Conservation (phyloP, 352 stramenopile genomes). For the Pythium utonaiense region DNA sequence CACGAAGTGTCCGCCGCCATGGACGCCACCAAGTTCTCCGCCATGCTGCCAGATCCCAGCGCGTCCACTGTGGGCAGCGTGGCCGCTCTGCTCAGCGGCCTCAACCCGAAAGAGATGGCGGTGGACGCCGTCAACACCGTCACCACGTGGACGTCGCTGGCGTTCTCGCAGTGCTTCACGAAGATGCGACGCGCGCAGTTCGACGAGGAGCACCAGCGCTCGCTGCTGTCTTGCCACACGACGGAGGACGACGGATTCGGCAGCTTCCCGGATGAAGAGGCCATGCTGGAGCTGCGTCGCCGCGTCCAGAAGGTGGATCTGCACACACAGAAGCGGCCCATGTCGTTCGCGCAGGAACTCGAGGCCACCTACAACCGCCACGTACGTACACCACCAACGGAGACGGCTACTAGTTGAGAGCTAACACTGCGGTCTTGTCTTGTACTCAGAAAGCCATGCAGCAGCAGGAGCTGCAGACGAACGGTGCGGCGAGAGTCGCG, state of each 20-base stretch:
- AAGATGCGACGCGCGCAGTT: slow-evolving; percentile 54
- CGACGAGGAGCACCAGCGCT: slow-evolving; percentile 66
- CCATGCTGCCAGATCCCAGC: slow-evolving; percentile 27
- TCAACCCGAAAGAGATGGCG: slow-evolving; percentile 22
- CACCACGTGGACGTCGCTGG: slow-evolving; percentile 20
- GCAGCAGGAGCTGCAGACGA: slow-evolving; percentile 28
- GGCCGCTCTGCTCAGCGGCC: slow-evolving; percentile 22
- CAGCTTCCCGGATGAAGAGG: slow-evolving; percentile 41
- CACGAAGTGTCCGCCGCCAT: slow-evolving; percentile 8
- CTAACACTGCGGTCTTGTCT: no score
- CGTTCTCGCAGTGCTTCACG: slow-evolving; percentile 57
- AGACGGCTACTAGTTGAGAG: no score
- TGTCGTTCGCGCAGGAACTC: slow-evolving; percentile 25
- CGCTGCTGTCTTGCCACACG: slow-evolving; percentile 52
- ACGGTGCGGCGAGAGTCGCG: neutral
- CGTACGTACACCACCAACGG: no score
- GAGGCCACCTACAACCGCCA: slow-evolving; percentile 26
- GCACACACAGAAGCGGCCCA: slow-evolving; percentile 25
- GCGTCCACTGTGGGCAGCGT: slow-evolving; percentile 8
- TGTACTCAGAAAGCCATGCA: slow-evolving; percentile 24
- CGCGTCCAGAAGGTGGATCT: slow-evolving; percentile 46
- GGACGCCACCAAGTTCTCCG: slow-evolving; percentile 28
- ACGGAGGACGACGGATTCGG: slow-evolving; percentile 36
- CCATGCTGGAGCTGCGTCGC: slow-evolving; percentile 66
- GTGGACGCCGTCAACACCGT: slow-evolving; percentile 14